phyloP scores from a whole-genome alignment of 352 stramenopile species.

The Phytophthora brassicae region DNA sequence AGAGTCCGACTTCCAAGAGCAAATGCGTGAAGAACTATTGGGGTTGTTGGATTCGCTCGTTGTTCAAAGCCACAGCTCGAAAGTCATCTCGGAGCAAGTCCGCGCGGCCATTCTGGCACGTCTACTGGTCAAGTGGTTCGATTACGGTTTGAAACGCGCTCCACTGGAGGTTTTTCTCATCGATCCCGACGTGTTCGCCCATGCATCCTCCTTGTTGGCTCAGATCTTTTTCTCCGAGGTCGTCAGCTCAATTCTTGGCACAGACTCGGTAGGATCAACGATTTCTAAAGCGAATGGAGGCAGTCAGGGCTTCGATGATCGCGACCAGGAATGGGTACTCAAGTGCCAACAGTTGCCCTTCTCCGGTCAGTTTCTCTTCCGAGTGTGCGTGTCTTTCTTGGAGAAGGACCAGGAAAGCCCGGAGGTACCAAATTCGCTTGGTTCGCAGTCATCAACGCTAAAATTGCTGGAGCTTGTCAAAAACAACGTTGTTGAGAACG shows the following conservation, averaged over 20 bases:
- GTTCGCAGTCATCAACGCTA: conserved; percentile 22
- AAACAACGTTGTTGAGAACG: conserved; percentile 77
- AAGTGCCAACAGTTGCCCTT: conserved; percentile 78
- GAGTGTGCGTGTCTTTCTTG: conserved; percentile 67
- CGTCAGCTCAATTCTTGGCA: conserved; percentile 48
- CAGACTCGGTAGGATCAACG: conserved; percentile 8
- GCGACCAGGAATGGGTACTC: conserved; percentile 73
- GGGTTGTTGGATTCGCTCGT: conserved; percentile 63
- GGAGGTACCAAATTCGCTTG: neutral
- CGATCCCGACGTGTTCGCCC: conserved; percentile 54
- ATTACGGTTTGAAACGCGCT: conserved; percentile 57
- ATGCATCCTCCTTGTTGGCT: conserved; percentile 60
- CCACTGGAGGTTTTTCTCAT: conserved; percentile 71
- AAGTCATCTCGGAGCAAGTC: conserved; percentile 40
- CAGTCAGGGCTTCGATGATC: conserved; percentile 60
- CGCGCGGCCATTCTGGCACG: conserved; percentile 73
- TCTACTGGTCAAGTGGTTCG: conserved; percentile 84
- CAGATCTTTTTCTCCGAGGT: conserved; percentile 82
- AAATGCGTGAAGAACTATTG: conserved; percentile 68
- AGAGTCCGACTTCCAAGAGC: conserved; percentile 49
- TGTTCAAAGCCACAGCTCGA: conserved; percentile 42
- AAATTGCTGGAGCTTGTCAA: conserved; percentile 64
- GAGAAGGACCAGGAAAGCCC: conserved; percentile 30
- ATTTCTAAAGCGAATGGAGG: conserved; percentile 8
- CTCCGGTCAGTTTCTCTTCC: conserved; percentile 80